These are phyloP conservation scores for Lantana camara DNA, from an alignment of 257 asterid species.

Conservation along the genomic window DNA sequence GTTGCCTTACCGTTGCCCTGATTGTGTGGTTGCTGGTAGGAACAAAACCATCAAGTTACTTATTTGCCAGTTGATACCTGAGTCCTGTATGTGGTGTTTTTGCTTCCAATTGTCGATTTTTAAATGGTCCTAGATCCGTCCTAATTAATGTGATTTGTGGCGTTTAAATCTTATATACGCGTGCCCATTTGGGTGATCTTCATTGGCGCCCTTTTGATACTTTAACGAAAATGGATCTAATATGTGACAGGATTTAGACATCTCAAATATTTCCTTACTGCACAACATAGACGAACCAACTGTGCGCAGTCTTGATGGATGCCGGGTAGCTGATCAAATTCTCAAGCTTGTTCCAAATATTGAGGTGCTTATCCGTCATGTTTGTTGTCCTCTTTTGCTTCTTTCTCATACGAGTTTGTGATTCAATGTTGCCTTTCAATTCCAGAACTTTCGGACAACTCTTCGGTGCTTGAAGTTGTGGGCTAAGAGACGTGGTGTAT, in stretches of 20 bases:
- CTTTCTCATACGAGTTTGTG: neutral
- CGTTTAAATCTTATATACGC: no score
- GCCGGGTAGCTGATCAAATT: slow-evolving; percentile 95
- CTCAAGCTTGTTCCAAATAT: slow-evolving; percentile 86
- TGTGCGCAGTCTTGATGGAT: slow-evolving; percentile 92
- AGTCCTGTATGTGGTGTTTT: neutral
- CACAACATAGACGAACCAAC: slow-evolving; percentile 86
- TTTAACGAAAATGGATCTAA: slow-evolving; percentile 3
- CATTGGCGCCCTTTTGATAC: slow-evolving; percentile 8
- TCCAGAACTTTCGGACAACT: slow-evolving; percentile 73
- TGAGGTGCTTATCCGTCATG: slow-evolving; percentile 67
- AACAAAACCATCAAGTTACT: neutral
- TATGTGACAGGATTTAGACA: slow-evolving; percentile 77
- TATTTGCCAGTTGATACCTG: neutral
- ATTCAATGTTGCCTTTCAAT: slow-evolving; percentile 4
- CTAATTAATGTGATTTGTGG: no score
- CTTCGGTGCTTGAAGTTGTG: slow-evolving; percentile 85
- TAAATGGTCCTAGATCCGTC: no score
- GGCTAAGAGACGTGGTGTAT: slow-evolving; percentile 95
- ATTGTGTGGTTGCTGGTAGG: neutral
- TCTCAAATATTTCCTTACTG: slow-evolving; percentile 71
- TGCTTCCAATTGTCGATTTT: no score
- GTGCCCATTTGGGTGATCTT: no score
- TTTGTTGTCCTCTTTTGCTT: no score
- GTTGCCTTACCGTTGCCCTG: neutral